phyloP scores from a whole-genome alignment of 371 early-diverging fungal species.

The Actinomortierella wolfii region DNA sequence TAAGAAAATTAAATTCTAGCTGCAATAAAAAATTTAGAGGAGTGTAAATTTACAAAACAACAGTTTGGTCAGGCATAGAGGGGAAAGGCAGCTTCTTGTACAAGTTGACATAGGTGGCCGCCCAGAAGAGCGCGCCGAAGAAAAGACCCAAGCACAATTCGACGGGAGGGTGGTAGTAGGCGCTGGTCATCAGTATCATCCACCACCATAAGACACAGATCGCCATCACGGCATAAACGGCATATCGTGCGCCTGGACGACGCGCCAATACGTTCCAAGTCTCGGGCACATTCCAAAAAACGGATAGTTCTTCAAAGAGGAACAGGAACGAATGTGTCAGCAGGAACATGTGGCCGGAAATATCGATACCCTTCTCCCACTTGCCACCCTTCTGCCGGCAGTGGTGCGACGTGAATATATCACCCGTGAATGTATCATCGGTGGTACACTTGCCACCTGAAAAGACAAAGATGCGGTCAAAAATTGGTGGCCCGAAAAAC shows the following conservation, averaged over 20 bases:
- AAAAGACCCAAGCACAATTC: conserved; percentile 75
- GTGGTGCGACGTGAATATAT: conserved; percentile 30
- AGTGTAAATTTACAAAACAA: conserved; percentile 12
- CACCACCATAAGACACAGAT: conserved; percentile 68
- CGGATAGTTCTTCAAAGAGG: conserved; percentile 71
- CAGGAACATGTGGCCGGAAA: conserved; percentile 90
- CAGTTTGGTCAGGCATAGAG: conserved; percentile 37
- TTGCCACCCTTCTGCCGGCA: conserved; percentile 72
- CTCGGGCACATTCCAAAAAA: conserved; percentile 40
- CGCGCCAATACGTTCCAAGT: conserved; percentile 18
- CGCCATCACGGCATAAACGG: conserved; percentile 43
- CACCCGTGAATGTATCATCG: conserved; percentile 12
- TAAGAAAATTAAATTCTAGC: too few relatives aligned
- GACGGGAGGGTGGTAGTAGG: conserved; percentile 78
- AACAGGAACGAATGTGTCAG: conserved; percentile 83
- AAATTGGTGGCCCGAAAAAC: conserved; percentile 80
- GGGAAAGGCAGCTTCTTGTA: conserved; percentile 33
- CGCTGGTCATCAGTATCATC: conserved; percentile 78
- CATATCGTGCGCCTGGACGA: conserved; percentile 33
- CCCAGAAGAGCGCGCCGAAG: conserved; percentile 76
- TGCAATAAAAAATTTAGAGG: too few relatives aligned
- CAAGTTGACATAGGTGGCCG: conserved; percentile 44
- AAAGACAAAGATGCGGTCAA: conserved; percentile 76
- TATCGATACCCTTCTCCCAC: conserved; percentile 82
- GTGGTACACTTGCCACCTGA: conserved; percentile 70